Base-by-base conservation (phyloP, 805 yeast species). In the Ogataea paradorogensis region DNA sequence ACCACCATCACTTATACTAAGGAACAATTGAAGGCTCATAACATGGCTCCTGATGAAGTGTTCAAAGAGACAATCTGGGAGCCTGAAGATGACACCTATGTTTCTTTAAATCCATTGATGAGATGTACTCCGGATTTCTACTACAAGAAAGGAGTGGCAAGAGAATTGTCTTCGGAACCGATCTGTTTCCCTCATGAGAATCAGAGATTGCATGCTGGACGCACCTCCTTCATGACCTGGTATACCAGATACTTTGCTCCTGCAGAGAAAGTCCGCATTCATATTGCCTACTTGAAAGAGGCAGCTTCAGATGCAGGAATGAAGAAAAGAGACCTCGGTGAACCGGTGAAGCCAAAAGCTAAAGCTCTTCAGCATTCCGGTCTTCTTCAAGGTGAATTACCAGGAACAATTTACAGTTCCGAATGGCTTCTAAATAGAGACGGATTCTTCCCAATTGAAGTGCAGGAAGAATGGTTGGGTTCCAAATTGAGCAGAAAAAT, bases 61-160 rank as follows among this genome's bases (percentile, higher is more conserved):
- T 75, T 72, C 52, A 73, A 68, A 40, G 87, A 87, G 50, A 78
- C 75, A 30, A 54, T 62, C 15, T 72, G 58, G 52, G 56, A 74
- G 15, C 80, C 76, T 5, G 95, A 87, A 61, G 95, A 85, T 59
- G 71, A 72, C n/a, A 78, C 85, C 0, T 82, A 85, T 53, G 81
- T 78, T 20, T 65, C 73, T 14, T 67, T 88, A 58, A 84, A 82
- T 55, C 96, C 96, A 0, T 60, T 88, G 34, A 73, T 86, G 55
- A 73, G 96, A 63, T 88, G 96, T 65, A 84, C 89, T 4, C 96
- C 96, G 2, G 82, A 82, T 38, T 63, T 74, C 33, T 88, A 84
- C 58, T 71, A 66, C 53, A 73, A 70, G 50, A 82, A 80, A 56
- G 91, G 90, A 7, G 43, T 68, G 26, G 81, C 79, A 22, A 78